Evolutionary conservation across 1,284 basidiomycete species (phyloP), one percentile per base, ranked within the genome.

Genomic region (Agaricales sp.): DNA sequence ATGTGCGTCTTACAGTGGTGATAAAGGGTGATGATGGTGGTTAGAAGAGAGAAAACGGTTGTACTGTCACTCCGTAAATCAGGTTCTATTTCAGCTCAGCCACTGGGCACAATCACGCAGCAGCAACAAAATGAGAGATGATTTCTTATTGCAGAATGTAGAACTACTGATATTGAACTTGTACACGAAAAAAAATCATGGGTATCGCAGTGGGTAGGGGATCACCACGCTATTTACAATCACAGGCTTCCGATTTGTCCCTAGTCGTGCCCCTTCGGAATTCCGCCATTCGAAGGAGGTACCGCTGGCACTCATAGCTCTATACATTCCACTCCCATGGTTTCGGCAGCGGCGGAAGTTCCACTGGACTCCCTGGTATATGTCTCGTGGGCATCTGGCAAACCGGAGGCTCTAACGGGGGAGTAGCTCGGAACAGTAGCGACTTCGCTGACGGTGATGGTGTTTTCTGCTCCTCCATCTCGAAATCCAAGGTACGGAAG

Each of bases 301-400:
- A n/a, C n/a, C n/a, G n/a, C n/a, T n/a, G n/a, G n/a, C n/a, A n/a
- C n/a, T n/a, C n/a, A n/a, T n/a, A n/a, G n/a, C n/a, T 16, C 39
- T 41, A 41, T 16, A 41, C 39, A 41, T 41, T 41, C 39, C 39
- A 41, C 16, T 41, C 39, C 39, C 39, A 41, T 6, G 19, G n/a
- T 16, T 41, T 41, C 39, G 39, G 39, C 6, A 41, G 39, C 4
- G 39, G 39, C 8, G 39, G 39, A 8, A 16, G 39, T 18, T 41
- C 39, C 18, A 41, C 18, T 6, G 39, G 39, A 8, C 8, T 41
- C 8, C 39, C 39, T 16, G 39, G 39, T 16, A 41, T 20, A 41
- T 16, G 39, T 8, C 8, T 20, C 8, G 39, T 16, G 16, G 18
- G n/a, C 4, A 16, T 11, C 19, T 16, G 16, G 19, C 8, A 41